Evolutionary conservation across 805 yeast species (phyloP), one percentile per base, ranked within the genome.

Genomic region (Lipomyces anomalus): DNA sequence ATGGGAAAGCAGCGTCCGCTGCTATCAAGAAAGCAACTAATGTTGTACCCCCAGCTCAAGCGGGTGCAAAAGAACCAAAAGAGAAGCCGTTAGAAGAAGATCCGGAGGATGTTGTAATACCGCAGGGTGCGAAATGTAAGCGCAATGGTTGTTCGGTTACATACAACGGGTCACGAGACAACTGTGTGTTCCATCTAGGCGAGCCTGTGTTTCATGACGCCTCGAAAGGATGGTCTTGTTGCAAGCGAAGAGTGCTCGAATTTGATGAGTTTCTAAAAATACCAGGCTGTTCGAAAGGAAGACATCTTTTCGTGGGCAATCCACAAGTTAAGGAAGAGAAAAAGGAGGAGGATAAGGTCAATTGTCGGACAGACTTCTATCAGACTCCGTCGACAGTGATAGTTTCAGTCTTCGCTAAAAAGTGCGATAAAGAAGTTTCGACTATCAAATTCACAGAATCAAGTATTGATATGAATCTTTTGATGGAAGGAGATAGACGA

Each of bases 141-240:
- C 47, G 59, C 7, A 53, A 48, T 18, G 59, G 56, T 6, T 56
- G 59, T 36, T 28, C 22, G 3, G 39, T 33, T n/a, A 38, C 6
- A 22, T 56, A 40, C 34, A 42, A 44, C 34, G 59, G 59, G 17
- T 20, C 49, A 6, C 40, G 55, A 9, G 56, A 53, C 21, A 46
- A 43, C 3, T 56, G 59, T 37, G 40, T 23, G 11, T 56, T 44
- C 41, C 59, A 56, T 33, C 57, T 59, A 4, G 59, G 59, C 11
- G 17, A 46, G 6, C 55, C 59, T 6, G 44, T 56, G 16, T 56
- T 56, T 35, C 59, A 56, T 35, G 59, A 56, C 33, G 53, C 59
- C 3, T 52, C 59, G 2, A 56, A 56, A 42, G 59, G 59, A 6
- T 56, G 59, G 59, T 56, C 59, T 7, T 56, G 59, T 46, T 56